Percentiles rank a stretch among this genome's conserved stretches.
phyloP scores from a whole-genome alignment of 306 rosid genomes.

The Rosa lucieae region DNA sequence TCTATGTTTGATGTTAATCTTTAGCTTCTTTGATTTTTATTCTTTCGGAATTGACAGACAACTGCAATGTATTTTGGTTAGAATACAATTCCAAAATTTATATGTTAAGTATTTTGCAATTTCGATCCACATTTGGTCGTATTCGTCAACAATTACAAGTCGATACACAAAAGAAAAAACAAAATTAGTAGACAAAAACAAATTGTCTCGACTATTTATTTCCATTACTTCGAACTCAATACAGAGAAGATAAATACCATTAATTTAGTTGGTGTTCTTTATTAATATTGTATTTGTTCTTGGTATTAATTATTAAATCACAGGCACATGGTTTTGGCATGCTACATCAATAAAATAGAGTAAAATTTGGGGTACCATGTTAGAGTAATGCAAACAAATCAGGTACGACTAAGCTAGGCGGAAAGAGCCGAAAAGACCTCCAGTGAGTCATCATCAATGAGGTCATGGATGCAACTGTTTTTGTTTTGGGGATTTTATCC shows the following conservation, averaged over 20 bases:
- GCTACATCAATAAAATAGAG: background rate
- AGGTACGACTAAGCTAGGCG: constrained; percentile 16
- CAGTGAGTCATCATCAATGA: constrained; percentile 51
- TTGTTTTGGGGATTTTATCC: constrained; percentile 34
- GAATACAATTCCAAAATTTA: background rate
- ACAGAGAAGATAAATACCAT: background rate
- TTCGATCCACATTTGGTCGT: background rate
- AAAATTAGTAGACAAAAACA: too few species aligned
- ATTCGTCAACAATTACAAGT: background rate
- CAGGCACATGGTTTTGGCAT: background rate
- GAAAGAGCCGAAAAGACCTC: constrained; percentile 46
- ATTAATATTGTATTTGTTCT: background rate
- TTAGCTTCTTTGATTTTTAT: too few species aligned
- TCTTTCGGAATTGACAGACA: background rate
- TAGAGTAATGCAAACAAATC: constrained; percentile 34
- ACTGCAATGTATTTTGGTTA: background rate
- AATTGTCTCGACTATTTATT: background rate
- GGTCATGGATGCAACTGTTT: constrained; percentile 30
- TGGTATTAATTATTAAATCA: background rate
- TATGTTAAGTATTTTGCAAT: background rate
- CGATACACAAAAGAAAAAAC: background rate
- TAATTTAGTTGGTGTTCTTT: too few species aligned
- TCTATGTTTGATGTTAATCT: background rate
- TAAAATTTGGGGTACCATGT: constrained; percentile 18
- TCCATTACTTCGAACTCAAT: background rate